Percentiles rank a stretch among this genome's conserved stretches.
Conservation (phyloP, 345 rosid genomes). For the Cardamine resedifolia region DNA sequence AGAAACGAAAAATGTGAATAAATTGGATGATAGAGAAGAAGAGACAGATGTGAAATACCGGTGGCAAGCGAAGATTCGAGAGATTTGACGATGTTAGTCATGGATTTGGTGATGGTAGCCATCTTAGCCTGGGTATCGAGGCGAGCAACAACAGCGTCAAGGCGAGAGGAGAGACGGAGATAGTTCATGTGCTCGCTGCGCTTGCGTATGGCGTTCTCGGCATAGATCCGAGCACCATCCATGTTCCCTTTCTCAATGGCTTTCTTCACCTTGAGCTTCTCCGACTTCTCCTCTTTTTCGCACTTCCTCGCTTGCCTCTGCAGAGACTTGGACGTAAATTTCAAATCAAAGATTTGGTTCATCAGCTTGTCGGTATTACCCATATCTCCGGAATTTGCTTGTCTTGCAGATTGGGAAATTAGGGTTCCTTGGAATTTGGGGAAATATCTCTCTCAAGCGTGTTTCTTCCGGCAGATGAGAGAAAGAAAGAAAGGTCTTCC, state of each 20-base stretch:
- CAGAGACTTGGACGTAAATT: constrained; percentile 83
- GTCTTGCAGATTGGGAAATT: not conserved
- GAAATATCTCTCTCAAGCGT: constrained; percentile 1
- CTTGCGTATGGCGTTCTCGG: constrained; percentile 87
- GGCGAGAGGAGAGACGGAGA: constrained; percentile 79
- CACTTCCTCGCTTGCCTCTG: constrained; percentile 84
- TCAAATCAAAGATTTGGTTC: constrained; percentile 91
- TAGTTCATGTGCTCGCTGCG: constrained; percentile 96
- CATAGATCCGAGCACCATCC: constrained; percentile 96
- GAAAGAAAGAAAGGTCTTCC: too few relatives aligned
- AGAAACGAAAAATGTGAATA: not conserved
- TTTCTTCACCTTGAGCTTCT: constrained; percentile 87
- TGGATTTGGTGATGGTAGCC: constrained; percentile 81
- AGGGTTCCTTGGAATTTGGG: constrained; percentile 26
- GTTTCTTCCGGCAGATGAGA: constrained; percentile 10
- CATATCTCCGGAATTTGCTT: constrained; percentile 37
- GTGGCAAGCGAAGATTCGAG: constrained; percentile 86
- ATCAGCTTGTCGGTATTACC: constrained; percentile 86
- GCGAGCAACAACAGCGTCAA: constrained; percentile 89
- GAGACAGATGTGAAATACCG: constrained; percentile 39
- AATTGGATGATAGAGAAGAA: not conserved
- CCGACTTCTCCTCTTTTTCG: constrained; percentile 92
- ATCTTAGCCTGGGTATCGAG: constrained; percentile 95
- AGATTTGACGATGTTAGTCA: constrained; percentile 79
- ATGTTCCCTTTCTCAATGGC: constrained; percentile 95